phyloP scores from a whole-genome alignment of 2,329 filamentous ascomycete species.

The Talaromyces sp. region DNA sequence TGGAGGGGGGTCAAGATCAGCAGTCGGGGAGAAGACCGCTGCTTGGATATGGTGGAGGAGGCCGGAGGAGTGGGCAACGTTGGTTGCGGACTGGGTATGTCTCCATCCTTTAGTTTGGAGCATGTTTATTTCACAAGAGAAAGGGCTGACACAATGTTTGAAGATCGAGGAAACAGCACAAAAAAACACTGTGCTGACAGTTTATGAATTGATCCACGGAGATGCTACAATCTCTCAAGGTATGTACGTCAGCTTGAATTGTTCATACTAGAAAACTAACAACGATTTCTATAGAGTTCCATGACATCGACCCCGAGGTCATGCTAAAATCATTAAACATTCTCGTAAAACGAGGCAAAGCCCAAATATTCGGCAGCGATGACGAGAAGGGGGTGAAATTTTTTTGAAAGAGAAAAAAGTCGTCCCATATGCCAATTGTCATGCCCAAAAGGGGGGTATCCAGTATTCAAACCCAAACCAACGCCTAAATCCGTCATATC shows the following conservation, averaged over 20 bases:
- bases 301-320: slow-evolving; percentile 80
- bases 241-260: slow-evolving; percentile 33
- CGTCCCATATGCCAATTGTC: not conserved
- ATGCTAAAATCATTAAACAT: slow-evolving; percentile 74
- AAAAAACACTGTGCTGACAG: slow-evolving; percentile 80
- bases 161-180: slow-evolving; percentile 77
- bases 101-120: not conserved
- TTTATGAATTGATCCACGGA: slow-evolving; percentile 89
- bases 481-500: not conserved
- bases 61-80: slow-evolving; percentile 83
- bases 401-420: slow-evolving; percentile 56
- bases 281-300: slow-evolving; percentile 59
- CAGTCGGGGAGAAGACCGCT: slow-evolving; percentile 43
- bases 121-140: slow-evolving; percentile 22
- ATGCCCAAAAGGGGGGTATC: not conserved
- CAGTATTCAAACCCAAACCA: not conserved
- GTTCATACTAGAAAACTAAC: slow-evolving; percentile 4
- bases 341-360: slow-evolving; percentile 84
- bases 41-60: slow-evolving; percentile 80
- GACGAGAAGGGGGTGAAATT: slow-evolving; percentile 94
- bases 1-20: slow-evolving; percentile 43
- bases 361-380: slow-evolving; percentile 87
- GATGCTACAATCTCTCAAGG: slow-evolving; percentile 69
- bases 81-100: slow-evolving; percentile 66
- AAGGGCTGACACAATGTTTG: not conserved